These are phyloP conservation scores for Aphanomyces cochlioides DNA, from an alignment of 352 stramenopile genomes.

Conservation along the genomic window DNA sequence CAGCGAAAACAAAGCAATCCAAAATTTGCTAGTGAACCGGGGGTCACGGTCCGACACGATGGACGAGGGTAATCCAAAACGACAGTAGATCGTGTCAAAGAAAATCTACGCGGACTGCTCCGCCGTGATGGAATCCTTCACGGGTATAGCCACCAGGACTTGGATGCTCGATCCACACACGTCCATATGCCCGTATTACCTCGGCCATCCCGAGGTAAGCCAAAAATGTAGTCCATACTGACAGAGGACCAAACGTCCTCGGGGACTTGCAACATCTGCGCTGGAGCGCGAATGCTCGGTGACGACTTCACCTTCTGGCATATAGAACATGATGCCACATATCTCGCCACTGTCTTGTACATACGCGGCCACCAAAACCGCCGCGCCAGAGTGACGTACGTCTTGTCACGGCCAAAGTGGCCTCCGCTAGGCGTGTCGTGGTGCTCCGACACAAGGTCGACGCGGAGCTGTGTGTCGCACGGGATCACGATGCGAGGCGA, in stretches of 20 bases:
- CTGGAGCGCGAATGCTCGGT: neutral
- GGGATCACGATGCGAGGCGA: too few relatives aligned
- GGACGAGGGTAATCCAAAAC: neutral
- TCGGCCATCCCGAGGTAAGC: neutral
- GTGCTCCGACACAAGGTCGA: too few relatives aligned
- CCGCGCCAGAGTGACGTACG: neutral
- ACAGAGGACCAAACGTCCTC: neutral
- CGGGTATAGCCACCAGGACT: neutral
- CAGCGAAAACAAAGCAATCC: neutral
- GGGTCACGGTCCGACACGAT: neutral
- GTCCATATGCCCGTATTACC: neutral
- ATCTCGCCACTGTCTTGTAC: neutral
- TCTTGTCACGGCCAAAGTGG: neutral
- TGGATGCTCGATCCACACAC: neutral
- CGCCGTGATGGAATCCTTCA: neutral
- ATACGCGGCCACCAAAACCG: neutral
- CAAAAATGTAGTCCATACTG: neutral
- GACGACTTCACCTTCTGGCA: neutral
- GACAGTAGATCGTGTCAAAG: neutral
- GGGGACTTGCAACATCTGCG: neutral
- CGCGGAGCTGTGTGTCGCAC: too few relatives aligned
- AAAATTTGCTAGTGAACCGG: neutral
- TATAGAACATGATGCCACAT: neutral
- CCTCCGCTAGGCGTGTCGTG: neutral
- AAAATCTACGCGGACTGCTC: too few relatives aligned